Percentiles rank a stretch among this genome's conserved stretches.
phyloP scores from a whole-genome alignment of 352 stramenopile genomes.

The Phytophthora quininea region DNA sequence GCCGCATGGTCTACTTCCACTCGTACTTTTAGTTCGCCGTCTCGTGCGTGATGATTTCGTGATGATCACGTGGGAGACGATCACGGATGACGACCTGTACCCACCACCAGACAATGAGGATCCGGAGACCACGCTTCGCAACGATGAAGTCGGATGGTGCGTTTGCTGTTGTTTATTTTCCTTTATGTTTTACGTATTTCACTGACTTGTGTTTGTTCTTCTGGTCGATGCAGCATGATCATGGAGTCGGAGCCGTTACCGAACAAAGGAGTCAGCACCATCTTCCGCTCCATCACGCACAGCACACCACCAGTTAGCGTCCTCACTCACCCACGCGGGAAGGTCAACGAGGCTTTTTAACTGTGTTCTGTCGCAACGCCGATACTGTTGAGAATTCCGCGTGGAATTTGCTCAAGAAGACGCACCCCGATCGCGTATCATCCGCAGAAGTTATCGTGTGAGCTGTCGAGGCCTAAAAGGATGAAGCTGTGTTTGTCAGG shows the following conservation, averaged over 20 bases:
- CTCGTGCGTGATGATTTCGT: slow-evolving; percentile 59
- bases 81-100: slow-evolving; percentile 72
- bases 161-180: slow-evolving; percentile 15
- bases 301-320: slow-evolving; percentile 66
- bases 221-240: slow-evolving; percentile 50
- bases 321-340: slow-evolving; percentile 68
- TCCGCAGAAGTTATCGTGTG: slow-evolving; percentile 37
- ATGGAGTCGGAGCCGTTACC: slow-evolving; percentile 61
- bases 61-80: slow-evolving; percentile 76
- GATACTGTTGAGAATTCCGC: slow-evolving; percentile 75
- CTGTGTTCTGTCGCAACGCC: slow-evolving; percentile 75
- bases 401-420: slow-evolving; percentile 62
- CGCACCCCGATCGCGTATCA: slow-evolving; percentile 42
- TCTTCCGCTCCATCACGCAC: slow-evolving; percentile 74
- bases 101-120: slow-evolving; percentile 42
- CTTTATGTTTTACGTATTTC: neutral
- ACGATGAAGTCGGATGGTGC: slow-evolving; percentile 84
- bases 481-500: neutral
- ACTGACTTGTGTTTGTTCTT: slow-evolving; percentile 5
- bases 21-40: slow-evolving; percentile 79
- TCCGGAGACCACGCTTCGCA: slow-evolving; percentile 65
- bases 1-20: slow-evolving; percentile 75
- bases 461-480: slow-evolving; percentile 4
- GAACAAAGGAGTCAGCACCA: slow-evolving; percentile 57
- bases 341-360: slow-evolving; percentile 85